A percentile compares a stretch with the other conserved stretches of the same genome.
Conservation (phyloP, 352 stramenopile genomes). For the Pythium aquatile region DNA sequence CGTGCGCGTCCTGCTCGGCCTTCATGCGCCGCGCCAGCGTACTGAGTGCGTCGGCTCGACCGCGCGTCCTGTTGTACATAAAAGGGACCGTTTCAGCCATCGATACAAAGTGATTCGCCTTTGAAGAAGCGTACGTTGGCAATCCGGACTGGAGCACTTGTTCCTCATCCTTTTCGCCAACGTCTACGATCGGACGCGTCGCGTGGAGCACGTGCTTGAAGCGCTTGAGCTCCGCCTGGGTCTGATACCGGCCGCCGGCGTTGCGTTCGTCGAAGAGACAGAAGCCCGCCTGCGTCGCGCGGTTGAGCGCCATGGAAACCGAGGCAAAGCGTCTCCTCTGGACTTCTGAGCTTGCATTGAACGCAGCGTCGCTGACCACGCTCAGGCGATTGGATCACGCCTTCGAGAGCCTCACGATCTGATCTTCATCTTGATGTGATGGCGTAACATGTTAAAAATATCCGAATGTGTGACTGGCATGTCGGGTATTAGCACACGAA, state of each 20-base stretch:
- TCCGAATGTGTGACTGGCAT: too few species aligned
- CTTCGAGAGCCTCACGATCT: background rate
- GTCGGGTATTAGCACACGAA: too few species aligned
- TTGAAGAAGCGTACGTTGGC: constrained; percentile 35
- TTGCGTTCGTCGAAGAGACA: constrained; percentile 81
- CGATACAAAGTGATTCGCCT: background rate
- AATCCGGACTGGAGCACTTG: constrained; percentile 31
- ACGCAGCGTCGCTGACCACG: background rate
- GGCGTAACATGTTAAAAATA: background rate
- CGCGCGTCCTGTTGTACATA: constrained; percentile 32
- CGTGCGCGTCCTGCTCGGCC: constrained; percentile 52
- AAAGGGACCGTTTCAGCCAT: background rate
- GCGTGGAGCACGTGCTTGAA: constrained; percentile 72
- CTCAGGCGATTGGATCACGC: background rate
- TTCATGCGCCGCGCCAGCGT: constrained; percentile 61
- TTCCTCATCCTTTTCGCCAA: constrained; percentile 56
- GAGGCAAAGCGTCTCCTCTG: background rate
- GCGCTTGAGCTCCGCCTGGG: constrained; percentile 65
- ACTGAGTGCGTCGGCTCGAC: constrained; percentile 50
- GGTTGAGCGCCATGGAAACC: constrained; percentile 46
- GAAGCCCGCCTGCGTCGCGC: constrained; percentile 59
- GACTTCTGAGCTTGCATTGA: background rate
- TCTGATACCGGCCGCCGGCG: constrained; percentile 68
- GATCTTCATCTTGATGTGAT: background rate
- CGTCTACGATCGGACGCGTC: constrained; percentile 48